Percentiles rank a stretch among this genome's conserved stretches.
These are phyloP conservation scores for Priceomyces haplophilus DNA, from an alignment of 805 yeast genomes.

Conservation along the genomic window DNA sequence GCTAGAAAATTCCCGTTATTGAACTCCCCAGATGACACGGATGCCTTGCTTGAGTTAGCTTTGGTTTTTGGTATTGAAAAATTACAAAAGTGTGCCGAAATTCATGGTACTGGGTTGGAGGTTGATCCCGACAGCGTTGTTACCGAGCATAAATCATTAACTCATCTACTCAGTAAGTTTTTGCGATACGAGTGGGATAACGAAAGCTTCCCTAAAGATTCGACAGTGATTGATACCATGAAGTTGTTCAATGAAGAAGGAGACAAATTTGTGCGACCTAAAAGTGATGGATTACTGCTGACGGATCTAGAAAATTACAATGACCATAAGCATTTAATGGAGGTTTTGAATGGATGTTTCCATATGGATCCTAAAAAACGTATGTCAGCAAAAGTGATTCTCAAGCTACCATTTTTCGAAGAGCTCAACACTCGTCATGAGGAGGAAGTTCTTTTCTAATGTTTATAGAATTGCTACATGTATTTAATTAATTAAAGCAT, in stretches of 20 bases:
- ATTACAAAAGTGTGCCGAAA: conserved; percentile 70
- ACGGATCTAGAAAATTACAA: conserved; percentile 26
- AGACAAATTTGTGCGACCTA: conserved; percentile 27
- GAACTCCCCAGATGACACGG: conserved; percentile 90
- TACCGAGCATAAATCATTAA: conserved; percentile 30
- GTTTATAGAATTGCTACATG: neutral
- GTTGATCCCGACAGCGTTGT: conserved; percentile 23
- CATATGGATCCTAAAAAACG: conserved; percentile 57
- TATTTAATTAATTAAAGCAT: neutral
- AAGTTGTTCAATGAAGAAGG: conserved; percentile 46
- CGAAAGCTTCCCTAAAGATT: conserved; percentile 64
- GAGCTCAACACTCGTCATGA: conserved; percentile 33
- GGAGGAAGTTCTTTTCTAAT: conserved; percentile 28
- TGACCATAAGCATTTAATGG: conserved; percentile 48
- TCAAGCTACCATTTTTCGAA: conserved; percentile 58
- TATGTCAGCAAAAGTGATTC: conserved; percentile 54
- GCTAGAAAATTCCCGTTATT: conserved; percentile 87
- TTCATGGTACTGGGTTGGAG: conserved; percentile 89
- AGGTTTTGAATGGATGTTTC: conserved; percentile 55
- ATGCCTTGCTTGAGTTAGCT: conserved; percentile 83
- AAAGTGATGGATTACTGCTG: conserved; percentile 14
- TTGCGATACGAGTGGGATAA: conserved; percentile 45
- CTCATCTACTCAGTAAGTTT: conserved; percentile 27
- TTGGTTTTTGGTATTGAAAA: conserved; percentile 72
- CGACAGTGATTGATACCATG: conserved; percentile 67